Evolutionary conservation across 1,284 basidiomycete species (phyloP).

Genomic region (Moesziomyces sp.): DNA sequence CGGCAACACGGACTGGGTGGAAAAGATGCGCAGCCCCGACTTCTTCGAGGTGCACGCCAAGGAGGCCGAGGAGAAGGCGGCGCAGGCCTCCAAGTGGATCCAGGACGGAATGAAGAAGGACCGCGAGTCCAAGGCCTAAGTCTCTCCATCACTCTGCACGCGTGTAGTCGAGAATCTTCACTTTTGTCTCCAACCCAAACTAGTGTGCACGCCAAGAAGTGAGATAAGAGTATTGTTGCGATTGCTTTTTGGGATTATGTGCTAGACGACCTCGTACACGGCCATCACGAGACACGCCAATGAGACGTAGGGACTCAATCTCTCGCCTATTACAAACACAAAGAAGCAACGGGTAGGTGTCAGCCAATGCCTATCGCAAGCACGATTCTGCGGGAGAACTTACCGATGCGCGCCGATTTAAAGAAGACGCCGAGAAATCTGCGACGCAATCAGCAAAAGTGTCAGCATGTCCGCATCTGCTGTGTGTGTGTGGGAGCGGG

Average conservation of each 20-base stretch:
- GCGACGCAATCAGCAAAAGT: neutral
- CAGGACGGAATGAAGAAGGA: slow-evolving; percentile 51
- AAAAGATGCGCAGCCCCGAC: slow-evolving; percentile 34
- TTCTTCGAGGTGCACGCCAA: slow-evolving; percentile 15
- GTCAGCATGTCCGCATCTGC: neutral
- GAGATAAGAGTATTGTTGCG: neutral
- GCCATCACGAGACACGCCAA: slow-evolving; percentile 66
- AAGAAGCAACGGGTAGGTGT: too few relatives aligned
- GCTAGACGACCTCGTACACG: slow-evolving; percentile 52
- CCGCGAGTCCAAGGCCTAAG: slow-evolving; percentile 33
- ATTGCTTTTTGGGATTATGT: too few relatives aligned
- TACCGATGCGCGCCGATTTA: slow-evolving; percentile 65
- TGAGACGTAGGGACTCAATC: slow-evolving; percentile 65
- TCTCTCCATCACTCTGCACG: neutral
- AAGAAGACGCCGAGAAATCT: slow-evolving; percentile 65
- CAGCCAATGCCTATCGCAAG: too few relatives aligned
- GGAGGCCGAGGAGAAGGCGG: slow-evolving; percentile 34
- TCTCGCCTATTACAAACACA: slow-evolving; percentile 51
- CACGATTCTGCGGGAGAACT: neutral
- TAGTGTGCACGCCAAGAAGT: too few relatives aligned
- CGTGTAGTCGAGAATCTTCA: neutral
- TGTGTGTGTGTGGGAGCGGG: neutral
- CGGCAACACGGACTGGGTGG: slow-evolving; percentile 31
- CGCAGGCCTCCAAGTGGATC: slow-evolving; percentile 32
- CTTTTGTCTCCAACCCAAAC: too few relatives aligned